Percentiles rank a stretch among this genome's conserved stretches.
phyloP scores from a whole-genome alignment of 2,329 filamentous ascomycete species.

The Stachybotrys elegans region DNA sequence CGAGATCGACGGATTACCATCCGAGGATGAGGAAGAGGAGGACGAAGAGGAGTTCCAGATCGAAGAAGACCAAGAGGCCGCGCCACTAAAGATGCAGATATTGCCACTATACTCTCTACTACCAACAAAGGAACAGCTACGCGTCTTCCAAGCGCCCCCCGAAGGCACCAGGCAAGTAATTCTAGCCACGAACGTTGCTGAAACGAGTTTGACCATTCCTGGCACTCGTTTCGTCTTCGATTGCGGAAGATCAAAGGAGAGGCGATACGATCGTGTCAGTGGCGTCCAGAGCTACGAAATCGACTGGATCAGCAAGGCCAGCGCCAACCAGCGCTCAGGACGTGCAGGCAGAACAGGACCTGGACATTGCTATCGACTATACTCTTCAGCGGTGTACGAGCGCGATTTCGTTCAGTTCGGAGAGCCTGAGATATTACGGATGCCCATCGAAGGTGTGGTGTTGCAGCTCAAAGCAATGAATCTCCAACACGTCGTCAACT shows the following conservation, averaged over 20 bases:
- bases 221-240: slow-evolving; percentile 95
- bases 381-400: slow-evolving; percentile 91
- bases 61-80: slow-evolving; percentile 55
- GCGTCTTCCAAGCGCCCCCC: slow-evolving; percentile 81
- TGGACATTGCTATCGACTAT: slow-evolving; percentile 91
- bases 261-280: slow-evolving; percentile 79
- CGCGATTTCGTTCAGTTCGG: slow-evolving; percentile 82
- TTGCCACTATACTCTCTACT: slow-evolving; percentile 92
- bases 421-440: slow-evolving; percentile 82
- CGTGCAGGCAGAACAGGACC: slow-evolving; percentile 93
- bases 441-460: slow-evolving; percentile 89
- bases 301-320: slow-evolving; percentile 96
- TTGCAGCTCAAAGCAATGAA: slow-evolving; percentile 94
- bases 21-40: slow-evolving; percentile 53
- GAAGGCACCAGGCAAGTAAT: slow-evolving; percentile 82
- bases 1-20: slow-evolving; percentile 54
- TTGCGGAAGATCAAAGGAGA: slow-evolving; percentile 86
- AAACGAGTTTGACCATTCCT: slow-evolving; percentile 95
- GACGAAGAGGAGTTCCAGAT: slow-evolving; percentile 66
- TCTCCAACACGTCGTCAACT: slow-evolving; percentile 83
- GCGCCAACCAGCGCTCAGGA: slow-evolving; percentile 84
- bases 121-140: slow-evolving; percentile 83
- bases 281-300: slow-evolving; percentile 95
- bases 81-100: slow-evolving; percentile 73
- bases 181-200: slow-evolving; percentile 91